Base-by-base conservation (phyloP, 2,329 filamentous ascomycete species). In the Fulvia fulva region DNA sequence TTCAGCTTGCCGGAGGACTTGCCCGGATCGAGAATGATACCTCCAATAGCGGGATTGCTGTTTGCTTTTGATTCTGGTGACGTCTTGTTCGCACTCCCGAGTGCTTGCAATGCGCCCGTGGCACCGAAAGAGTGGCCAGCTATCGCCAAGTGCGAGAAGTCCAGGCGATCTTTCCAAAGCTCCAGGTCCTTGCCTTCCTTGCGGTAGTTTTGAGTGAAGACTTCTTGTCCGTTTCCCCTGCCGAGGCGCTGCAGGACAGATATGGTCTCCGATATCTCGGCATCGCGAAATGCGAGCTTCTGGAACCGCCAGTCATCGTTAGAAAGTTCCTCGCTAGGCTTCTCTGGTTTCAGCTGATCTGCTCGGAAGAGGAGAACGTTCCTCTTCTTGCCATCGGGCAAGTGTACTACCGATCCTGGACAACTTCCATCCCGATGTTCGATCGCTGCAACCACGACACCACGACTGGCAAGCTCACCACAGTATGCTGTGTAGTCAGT, bases 111-210 rank as follows among this genome's bases (percentile, higher is more conserved):
- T 0, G 82, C 84, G 2, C 82, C 79, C 0, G 85, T 87, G 2
- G 84, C 85, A 45, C 85, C 85, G 71, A 85, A 87, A 0, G 83
- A 86, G 67, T 87, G 85, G 0, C 85, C 85, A 2, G 76, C 81
- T 8, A 87, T 77, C 46, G 81, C 77, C 63, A 85, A 77, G 41
- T 80, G 76, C 28, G 77, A 72, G 28, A 80, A 73, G 68, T 86
- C 77, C 5, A 88, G 77, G 4, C 83, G 78, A 54, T 73, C 70
- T 22, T 75, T 68, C 77, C 84, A 87, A 9, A 72, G 69, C 1
- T 71, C 63, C 0, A 84, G 76, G 58, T 71, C 70, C 12, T 65
- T 67, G 43, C 77, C 81, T 67, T 80, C 81, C 34, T 63, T 69
- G 60, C 76, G 77, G 9, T 76, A 73, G 71, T 80, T 86, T 67